Base-by-base conservation (phyloP, 1,139 yeast genomes). In the Blastobotrys serpentis region DNA sequence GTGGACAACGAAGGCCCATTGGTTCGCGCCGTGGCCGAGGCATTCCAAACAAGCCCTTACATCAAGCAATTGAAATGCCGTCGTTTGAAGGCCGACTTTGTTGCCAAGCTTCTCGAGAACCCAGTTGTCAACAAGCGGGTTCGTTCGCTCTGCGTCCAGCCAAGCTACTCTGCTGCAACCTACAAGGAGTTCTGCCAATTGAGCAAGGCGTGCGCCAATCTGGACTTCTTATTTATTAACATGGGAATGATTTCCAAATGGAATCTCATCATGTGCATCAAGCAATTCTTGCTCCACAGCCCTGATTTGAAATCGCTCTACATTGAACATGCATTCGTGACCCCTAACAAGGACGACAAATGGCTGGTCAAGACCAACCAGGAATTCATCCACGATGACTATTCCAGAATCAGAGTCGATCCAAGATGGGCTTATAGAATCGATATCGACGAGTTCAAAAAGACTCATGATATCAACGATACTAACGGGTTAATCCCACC, bases 61-160 rank as follows among this genome's bases (percentile, higher is more conserved):
- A 33, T 50, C 22, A 14, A 25, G n/a, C 53, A 50, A 41, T 46
- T 50, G 34, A 47, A 50, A 25, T 47, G 48, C 38, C 44, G 51
- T 18, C 43, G 45, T 17, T 39, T 50, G 29, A 36, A 46, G 25
- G 47, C 42, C 3, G 47, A 42, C 34, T 50, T 47, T 44, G 53
- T 46, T n/a, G 47, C 49, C 13, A 13, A 42, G 39, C 14, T 50
- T 10, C 49, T 46, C 14, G 33, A 13, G 4, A 37, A 16, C 18
- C 42, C 30, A 8, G 30, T 5, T 30, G 43, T 5, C 22, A 18
- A 37, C 10, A 14, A 19, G 11, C 32, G 30, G 1, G 33, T 50
- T 11, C 19, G 33, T n/a, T 42, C 47, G 5, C 36, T 50, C 33
- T 41, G 47, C 6, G 47, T 50, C 2, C 53, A 44, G 22, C 53